Evolutionary conservation across 768 basidiomycete genomes (phyloP), one percentile per base, ranked within the genome.

Genomic region (Collybiopsis luxurians): DNA sequence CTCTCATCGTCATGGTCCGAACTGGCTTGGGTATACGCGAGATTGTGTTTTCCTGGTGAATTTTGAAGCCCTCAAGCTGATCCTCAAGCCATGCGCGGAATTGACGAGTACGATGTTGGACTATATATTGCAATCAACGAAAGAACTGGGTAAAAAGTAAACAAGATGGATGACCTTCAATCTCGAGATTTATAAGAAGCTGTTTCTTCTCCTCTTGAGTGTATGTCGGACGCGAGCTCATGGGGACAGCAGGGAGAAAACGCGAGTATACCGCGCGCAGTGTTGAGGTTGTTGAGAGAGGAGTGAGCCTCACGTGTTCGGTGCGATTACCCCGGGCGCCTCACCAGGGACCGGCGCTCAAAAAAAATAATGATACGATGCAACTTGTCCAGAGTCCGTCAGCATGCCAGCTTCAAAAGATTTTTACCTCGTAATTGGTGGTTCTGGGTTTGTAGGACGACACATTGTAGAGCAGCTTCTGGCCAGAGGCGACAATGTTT

Each of bases 341-440:
- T n/a, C n/a, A n/a, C n/a, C 15, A 34, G 13, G 24, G 36, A 17
- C 44, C 7, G 31, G 36, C 40, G 48, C 42, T 51, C 34, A 55
- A 34, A 50, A 57, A 56, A 6, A 5, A 34, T 6, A 17, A 15
- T 49, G 24, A 19, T 15, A 36, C 48, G 17, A 39, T 42, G 28
- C 12, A 9, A 28, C 40, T 44, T 53, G 52, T 21, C 23, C 12
- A n/a, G 17, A 36, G 10, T 11, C 24, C 24, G 2, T 12, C 24
- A 36, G 10, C 11, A 49, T 57, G 56, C 17, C 50, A 58, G 53
- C 71, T 27, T 60, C 63, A 40, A 42, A 55, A 51, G 92, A 96
- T 61, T 76, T 84, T 2, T 98, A 92, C 73, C 75, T 96, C 55
- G 94, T 99, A 66, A 89, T 98, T 66, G 96, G 96, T 23, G 95